phyloP scores from a whole-genome alignment of 164 flowering plant species.

The grape (Vitis vinifera) region DNA sequence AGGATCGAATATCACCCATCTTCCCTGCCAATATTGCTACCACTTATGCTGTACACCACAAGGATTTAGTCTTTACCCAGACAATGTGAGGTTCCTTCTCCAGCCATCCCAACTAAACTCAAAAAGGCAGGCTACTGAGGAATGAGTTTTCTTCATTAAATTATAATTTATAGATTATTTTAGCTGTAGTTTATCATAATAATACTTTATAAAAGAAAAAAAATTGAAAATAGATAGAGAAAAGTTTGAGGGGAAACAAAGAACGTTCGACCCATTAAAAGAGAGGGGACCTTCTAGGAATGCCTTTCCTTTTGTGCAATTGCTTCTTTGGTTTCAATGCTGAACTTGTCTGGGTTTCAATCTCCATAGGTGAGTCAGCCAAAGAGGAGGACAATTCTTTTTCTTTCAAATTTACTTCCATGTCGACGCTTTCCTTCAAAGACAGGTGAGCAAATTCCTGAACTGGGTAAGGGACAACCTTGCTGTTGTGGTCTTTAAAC shows the following conservation, averaged over 20 bases:
- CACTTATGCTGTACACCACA: conserved; percentile 19
- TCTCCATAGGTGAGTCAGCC: conserved; percentile 18
- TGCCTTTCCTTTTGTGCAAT: conserved; percentile 52
- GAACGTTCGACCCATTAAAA: conserved; percentile 9
- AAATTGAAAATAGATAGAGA: background rate
- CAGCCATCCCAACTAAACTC: conserved; percentile 22
- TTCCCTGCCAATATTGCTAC: background rate
- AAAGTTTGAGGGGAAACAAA: background rate
- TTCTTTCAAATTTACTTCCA: conserved; percentile 12
- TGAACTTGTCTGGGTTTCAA: conserved; percentile 5
- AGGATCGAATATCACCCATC: background rate
- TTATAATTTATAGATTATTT: too few relatives aligned
- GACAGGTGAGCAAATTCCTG: conserved; percentile 6
- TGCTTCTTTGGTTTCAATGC: conserved; percentile 41
- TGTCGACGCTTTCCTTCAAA: conserved; percentile 9
- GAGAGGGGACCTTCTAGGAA: conserved; percentile 55
- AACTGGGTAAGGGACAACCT: conserved; percentile 5
- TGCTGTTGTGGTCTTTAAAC: conserved; percentile 11
- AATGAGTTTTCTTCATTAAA: background rate
- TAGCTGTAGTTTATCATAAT: background rate
- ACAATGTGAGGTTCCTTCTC: conserved; percentile 10
- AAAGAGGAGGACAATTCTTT: conserved; percentile 17
- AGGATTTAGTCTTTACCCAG: background rate
- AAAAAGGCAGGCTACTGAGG: conserved; percentile 7
- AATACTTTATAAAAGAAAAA: conserved; percentile 2